A percentile compares a stretch with the other conserved stretches of the same genome.
Conservation (phyloP, 139 green algal genomes). For the Spirogloea muscicola region DNA sequence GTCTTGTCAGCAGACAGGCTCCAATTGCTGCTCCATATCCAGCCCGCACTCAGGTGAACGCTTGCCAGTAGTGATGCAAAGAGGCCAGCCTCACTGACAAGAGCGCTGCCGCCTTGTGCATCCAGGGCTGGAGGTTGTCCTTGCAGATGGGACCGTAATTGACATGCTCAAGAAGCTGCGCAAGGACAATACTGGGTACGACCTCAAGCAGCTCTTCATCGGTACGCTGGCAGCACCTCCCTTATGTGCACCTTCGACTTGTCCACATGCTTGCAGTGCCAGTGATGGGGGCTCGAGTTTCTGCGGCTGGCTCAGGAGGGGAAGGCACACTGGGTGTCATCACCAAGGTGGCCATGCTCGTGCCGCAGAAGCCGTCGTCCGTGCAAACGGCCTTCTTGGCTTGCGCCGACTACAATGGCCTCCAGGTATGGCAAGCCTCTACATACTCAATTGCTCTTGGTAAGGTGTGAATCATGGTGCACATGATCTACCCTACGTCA, state of each 20-base stretch:
- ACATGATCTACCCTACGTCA: too few relatives aligned
- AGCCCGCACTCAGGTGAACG: too few relatives aligned
- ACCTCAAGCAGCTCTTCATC: conserved; percentile 99
- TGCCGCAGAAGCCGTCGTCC: conserved; percentile 59
- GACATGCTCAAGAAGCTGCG: conserved; percentile 73
- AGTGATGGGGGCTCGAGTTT: neutral
- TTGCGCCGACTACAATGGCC: conserved; percentile 55
- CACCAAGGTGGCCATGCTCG: conserved; percentile 66
- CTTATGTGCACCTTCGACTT: neutral
- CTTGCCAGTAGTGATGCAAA: too few relatives aligned
- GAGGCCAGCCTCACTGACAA: too few relatives aligned
- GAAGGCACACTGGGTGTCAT: conserved; percentile 87
- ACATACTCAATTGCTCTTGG: too few relatives aligned
- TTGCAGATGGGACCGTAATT: conserved; percentile 80
- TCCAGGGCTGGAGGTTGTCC: conserved; percentile 78
- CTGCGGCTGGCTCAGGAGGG: conserved; percentile 43
- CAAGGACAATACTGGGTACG: conserved; percentile 98
- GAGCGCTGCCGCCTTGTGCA: too few relatives aligned
- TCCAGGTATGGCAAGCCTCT: too few relatives aligned
- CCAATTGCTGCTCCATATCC: too few relatives aligned
- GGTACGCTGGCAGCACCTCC: conserved; percentile 34
- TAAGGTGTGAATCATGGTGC: too few relatives aligned
- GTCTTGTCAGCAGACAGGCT: too few relatives aligned
- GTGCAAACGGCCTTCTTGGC: conserved; percentile 73
- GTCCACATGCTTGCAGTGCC: neutral